Conservation (phyloP, 106 monocot genomes). For the Acanthochlamys bracteata region DNA sequence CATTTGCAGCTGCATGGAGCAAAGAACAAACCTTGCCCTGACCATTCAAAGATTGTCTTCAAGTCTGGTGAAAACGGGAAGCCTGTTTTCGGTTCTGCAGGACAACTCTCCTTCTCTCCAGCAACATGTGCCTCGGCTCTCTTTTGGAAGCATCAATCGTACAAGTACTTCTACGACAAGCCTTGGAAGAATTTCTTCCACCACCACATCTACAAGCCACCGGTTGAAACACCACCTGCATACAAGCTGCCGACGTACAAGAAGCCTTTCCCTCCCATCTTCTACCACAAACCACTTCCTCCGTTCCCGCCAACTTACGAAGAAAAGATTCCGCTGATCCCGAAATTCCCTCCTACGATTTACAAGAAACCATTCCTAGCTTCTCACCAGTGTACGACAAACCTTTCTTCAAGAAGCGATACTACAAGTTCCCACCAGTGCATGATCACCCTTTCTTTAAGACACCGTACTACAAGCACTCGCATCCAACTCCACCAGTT, state of each 20-base stretch:
- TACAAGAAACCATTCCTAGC: neutral
- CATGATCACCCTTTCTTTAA: neutral
- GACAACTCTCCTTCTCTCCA: constrained; percentile 20
- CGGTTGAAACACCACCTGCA: too few species aligned
- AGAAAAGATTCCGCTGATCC: neutral
- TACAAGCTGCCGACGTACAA: too few species aligned
- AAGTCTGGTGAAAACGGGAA: neutral
- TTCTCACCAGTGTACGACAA: neutral
- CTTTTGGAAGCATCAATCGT: constrained; percentile 2
- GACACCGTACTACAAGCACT: neutral
- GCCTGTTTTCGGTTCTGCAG: constrained; percentile 4
- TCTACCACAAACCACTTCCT: constrained; percentile 4
- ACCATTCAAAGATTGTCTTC: constrained; percentile 8
- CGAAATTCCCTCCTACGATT: neutral
- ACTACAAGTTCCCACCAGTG: too few species aligned
- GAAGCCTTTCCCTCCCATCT: constrained; percentile 13
- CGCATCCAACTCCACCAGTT: neutral
- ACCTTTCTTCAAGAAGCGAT: neutral
- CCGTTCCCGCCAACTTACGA: neutral
- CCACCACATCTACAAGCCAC: too few species aligned
- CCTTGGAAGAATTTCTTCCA: constrained; percentile 1
- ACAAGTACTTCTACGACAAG: constrained; percentile 6
- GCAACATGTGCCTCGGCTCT: constrained; percentile 19
- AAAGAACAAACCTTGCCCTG: constrained; percentile 19
- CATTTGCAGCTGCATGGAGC: constrained; percentile 21